Conservation (phyloP, 2,329 filamentous ascomycete genomes). For the Microsporum audouinii region DNA sequence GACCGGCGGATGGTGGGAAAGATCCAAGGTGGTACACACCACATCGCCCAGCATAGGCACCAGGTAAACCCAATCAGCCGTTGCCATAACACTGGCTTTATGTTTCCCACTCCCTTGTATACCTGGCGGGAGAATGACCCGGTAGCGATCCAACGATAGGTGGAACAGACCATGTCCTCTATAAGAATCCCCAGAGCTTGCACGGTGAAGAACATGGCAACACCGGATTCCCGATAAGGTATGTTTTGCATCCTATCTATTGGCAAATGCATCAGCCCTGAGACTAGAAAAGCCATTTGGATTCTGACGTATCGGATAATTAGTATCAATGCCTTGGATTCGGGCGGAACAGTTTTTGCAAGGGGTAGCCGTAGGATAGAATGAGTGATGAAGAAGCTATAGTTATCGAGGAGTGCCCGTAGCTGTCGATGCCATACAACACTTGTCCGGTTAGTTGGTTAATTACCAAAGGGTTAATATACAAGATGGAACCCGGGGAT, state of each 20-base stretch:
- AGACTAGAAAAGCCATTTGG: constrained; percentile 6
- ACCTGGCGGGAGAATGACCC: neutral
- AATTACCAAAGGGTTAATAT: neutral
- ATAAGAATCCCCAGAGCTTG: constrained; percentile 9
- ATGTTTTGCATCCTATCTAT: constrained; percentile 6
- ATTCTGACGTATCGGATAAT: constrained; percentile 7
- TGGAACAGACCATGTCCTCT: constrained; percentile 8
- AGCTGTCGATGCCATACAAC: constrained; percentile 3
- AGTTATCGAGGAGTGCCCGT: neutral
- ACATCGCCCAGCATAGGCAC: neutral
- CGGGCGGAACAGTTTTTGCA: neutral
- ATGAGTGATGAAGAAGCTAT: constrained; percentile 1
- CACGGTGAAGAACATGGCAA: constrained; percentile 7
- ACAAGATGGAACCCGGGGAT: neutral
- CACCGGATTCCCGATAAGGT: constrained; percentile 7
- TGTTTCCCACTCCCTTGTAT: neutral
- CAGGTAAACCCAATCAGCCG: neutral
- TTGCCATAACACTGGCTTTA: neutral
- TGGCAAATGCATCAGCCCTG: constrained; percentile 9
- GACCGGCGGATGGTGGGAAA: neutral
- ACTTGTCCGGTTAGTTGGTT: neutral
- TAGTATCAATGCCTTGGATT: neutral
- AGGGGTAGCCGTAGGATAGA: neutral
- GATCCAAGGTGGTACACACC: neutral
- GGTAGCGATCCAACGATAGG: neutral